Evolutionary conservation across 768 basidiomycete genomes (phyloP).

Genomic region (Mycena galericulata): DNA sequence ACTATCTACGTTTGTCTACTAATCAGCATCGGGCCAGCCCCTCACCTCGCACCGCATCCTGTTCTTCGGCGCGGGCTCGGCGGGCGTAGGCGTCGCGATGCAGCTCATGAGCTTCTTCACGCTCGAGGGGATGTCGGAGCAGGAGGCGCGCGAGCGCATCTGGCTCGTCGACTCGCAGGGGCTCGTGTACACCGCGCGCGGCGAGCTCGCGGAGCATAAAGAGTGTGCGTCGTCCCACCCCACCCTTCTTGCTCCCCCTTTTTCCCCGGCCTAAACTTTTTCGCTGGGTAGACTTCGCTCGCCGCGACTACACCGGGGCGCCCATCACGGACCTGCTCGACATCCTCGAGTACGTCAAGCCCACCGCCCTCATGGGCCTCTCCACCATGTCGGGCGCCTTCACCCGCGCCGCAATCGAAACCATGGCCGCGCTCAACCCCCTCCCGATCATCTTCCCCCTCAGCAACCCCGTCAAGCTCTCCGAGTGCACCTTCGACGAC

Average conservation of each 20-base stretch:
- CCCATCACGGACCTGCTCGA: slow-evolving; percentile 82
- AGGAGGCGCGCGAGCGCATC: slow-evolving; percentile 82
- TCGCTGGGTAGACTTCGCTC: slow-evolving; percentile 75
- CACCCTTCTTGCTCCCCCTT: background rate
- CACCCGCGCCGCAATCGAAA: slow-evolving; percentile 72
- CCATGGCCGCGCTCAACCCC: slow-evolving; percentile 84
- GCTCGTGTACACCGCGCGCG: slow-evolving; percentile 81
- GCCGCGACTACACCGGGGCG: slow-evolving; percentile 81
- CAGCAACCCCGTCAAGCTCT: slow-evolving; percentile 87
- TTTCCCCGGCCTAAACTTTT: slow-evolving; percentile 22
- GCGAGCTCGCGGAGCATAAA: slow-evolving; percentile 85
- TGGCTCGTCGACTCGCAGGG: slow-evolving; percentile 92
- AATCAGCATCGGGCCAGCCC: slow-evolving; percentile 69
- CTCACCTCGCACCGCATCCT: slow-evolving; percentile 85
- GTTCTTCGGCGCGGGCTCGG: slow-evolving; percentile 93
- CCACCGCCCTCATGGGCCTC: slow-evolving; percentile 90
- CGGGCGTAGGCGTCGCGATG: slow-evolving; percentile 92
- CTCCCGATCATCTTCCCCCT: slow-evolving; percentile 94
- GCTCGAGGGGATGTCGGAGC: slow-evolving; percentile 77
- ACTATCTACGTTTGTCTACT: no score
- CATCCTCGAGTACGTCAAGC: slow-evolving; percentile 84
- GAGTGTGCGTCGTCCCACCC: slow-evolving; percentile 70
- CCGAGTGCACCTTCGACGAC: slow-evolving; percentile 84
- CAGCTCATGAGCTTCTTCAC: slow-evolving; percentile 93
- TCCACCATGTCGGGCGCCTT: slow-evolving; percentile 91